phyloP scores from a whole-genome alignment of 139 green algal species.

The Coelastrella sp. region DNA sequence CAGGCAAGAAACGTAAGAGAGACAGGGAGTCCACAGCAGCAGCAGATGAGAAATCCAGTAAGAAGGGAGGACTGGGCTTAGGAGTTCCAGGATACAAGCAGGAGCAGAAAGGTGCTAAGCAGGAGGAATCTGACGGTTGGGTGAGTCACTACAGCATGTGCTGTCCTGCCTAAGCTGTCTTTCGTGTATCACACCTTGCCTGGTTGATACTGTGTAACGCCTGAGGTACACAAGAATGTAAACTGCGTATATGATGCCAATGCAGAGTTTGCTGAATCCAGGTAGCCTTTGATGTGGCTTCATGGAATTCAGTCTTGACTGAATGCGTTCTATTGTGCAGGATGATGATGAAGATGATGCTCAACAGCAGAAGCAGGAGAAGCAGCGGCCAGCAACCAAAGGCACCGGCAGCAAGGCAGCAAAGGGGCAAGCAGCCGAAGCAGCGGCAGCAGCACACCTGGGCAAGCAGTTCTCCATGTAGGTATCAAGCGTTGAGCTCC shows the following conservation, averaged over 20 bases:
- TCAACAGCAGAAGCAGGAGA: background rate
- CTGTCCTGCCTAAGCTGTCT: too few species aligned
- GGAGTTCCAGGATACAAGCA: background rate
- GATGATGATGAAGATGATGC: conserved; percentile 4
- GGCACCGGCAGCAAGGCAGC: background rate
- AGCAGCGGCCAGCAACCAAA: background rate
- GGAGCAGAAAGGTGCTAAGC: background rate
- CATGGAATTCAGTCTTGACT: too few species aligned
- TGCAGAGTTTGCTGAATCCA: too few species aligned
- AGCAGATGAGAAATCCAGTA: conserved; percentile 45
- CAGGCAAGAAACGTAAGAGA: conserved; percentile 35
- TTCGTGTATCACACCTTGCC: too few species aligned
- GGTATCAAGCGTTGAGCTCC: background rate
- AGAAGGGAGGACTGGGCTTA: conserved; percentile 24
- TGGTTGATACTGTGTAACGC: too few species aligned
- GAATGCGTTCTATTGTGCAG: background rate
- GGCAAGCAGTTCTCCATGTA: background rate
- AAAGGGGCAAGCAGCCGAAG: conserved; percentile 34
- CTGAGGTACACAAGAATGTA: too few species aligned
- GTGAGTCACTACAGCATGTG: too few species aligned
- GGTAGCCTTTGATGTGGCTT: too few species aligned
- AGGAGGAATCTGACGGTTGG: background rate
- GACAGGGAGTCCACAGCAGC: conserved; percentile 21
- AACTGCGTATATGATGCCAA: too few species aligned
- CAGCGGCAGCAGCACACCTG: conserved; percentile 25